Conservation (phyloP, 805 yeast genomes). For the Hanseniaspora hatyaiensis region DNA sequence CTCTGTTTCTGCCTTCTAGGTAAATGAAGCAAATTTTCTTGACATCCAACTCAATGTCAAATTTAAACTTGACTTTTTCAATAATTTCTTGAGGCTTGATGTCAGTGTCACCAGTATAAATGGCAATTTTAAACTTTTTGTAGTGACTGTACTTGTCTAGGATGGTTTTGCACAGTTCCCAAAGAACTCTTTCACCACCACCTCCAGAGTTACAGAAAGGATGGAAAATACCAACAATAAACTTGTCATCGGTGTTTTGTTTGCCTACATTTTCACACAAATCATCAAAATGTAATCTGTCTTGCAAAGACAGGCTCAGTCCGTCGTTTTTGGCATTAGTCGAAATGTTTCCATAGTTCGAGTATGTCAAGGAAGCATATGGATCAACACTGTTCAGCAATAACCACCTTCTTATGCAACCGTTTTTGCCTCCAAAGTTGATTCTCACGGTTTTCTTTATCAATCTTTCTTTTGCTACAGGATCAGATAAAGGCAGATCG, state of each 20-base stretch:
- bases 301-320: not conserved
- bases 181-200: slow-evolving; percentile 92
- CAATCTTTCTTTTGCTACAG: not conserved
- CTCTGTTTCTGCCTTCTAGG: slow-evolving; percentile 43
- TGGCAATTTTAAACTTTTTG: slow-evolving; percentile 36
- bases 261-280: slow-evolving; percentile 4
- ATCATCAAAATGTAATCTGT: slow-evolving; percentile 9
- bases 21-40: slow-evolving; percentile 51
- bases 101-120: slow-evolving; percentile 61
- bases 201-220: slow-evolving; percentile 95
- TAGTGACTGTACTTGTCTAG: slow-evolving; percentile 38
- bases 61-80: slow-evolving; percentile 42
- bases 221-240: slow-evolving; percentile 68
- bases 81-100: slow-evolving; percentile 40
- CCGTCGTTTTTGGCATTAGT: slow-evolving; percentile 9
- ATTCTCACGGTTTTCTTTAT: slow-evolving; percentile 11
- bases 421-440: slow-evolving; percentile 16
- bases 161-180: slow-evolving; percentile 82
- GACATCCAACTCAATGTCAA: slow-evolving; percentile 42
- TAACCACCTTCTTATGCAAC: slow-evolving; percentile 16
- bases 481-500: too few species aligned
- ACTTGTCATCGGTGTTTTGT: slow-evolving; percentile 9
- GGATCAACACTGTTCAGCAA: slow-evolving; percentile 11
- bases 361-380: slow-evolving; percentile 9
- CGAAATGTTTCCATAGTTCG: slow-evolving; percentile 8